A percentile compares a stretch with the other conserved stretches of the same genome.
Evolutionary conservation across 331 rosid species (phyloP).

Genomic region (Erythrophleum ivorense): DNA sequence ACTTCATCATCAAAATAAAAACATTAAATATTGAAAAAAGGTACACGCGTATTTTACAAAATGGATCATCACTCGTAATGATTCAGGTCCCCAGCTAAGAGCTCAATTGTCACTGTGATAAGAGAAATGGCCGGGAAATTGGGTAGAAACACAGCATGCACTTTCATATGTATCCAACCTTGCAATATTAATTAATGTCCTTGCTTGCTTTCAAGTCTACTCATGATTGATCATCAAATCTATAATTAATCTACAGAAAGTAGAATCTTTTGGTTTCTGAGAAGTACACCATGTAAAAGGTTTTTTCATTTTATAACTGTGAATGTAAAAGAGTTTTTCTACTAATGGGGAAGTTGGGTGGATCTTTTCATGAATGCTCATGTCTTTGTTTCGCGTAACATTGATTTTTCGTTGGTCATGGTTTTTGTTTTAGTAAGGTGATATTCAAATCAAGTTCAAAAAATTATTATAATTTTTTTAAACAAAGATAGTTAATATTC

Average conservation of each 20-base stretch:
- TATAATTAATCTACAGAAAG: too few species aligned
- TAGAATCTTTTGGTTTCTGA: not conserved
- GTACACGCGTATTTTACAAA: conserved; percentile 18
- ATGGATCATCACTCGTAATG: not conserved
- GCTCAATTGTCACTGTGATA: not conserved
- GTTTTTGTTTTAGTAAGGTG: too few species aligned
- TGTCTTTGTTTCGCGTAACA: not conserved
- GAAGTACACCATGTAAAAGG: not conserved
- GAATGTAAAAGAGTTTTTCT: not conserved
- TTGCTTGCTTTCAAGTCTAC: not conserved
- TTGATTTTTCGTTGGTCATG: too few species aligned
- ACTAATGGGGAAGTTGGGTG: not conserved
- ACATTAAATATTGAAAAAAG: not conserved
- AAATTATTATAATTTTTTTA: too few species aligned
- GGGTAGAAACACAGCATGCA: conserved; percentile 7
- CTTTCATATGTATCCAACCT: not conserved
- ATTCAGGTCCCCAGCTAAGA: conserved; percentile 38
- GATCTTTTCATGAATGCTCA: not conserved
- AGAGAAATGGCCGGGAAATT: conserved; percentile 22
- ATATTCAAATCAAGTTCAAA: too few species aligned
- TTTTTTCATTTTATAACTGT: not conserved
- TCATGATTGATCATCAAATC: not conserved
- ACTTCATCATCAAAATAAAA: conserved; percentile 12
- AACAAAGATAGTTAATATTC: too few species aligned
- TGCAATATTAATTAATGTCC: not conserved